Base-by-base conservation (phyloP, 2,329 filamentous ascomycete genomes). In the Hymenoscyphus linearis region DNA sequence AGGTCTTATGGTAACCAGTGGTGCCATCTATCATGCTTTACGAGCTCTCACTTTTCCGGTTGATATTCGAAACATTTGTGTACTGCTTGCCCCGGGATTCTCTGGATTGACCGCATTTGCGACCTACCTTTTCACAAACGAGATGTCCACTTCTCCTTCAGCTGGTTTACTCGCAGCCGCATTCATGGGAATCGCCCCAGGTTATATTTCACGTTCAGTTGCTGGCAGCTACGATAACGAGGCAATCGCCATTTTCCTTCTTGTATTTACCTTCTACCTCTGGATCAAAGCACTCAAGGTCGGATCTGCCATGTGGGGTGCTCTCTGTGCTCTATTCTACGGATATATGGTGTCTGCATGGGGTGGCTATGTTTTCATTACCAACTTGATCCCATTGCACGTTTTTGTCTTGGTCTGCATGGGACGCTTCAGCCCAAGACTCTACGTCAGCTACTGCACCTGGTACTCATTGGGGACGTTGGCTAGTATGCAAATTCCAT, bases 311-410 rank as follows among this genome's bases (percentile, higher is more conserved):
- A 90, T 97, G 77, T 99, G 93, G 93, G 93, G 92, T 69, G 93
- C 91, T 40, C 81, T 97, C 65, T 95, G 93, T 70, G 95, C 95
- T 52, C 82, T 99, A 60, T 98, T 96, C 79, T 99, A 99, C 77
- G 95, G 95, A 73, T 99, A 99, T 85, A 99, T 99, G 95, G 95
- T 99, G 66, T 95, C 93, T 55, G 96, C 96, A 18, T 99, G 95
- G 95, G 95, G 95, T 82, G 95, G 95, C 73, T 99, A 99, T 76
- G 95, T 96, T 72, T 99, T 99, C 84, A 99, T 99, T 74, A 99
- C 96, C 64, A 97, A 96, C 75, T 80, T 99, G 77, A 86, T 99
- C 62, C 95, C 95, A 40, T 85, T 99, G 68, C 95, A 99, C 76
- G 87, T 91, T 7, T 93, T 99, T 70, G 91, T 96, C 54, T 82